Evolutionary conservation across 805 yeast genomes (phyloP).

Genomic region (Myxozyma melibiosi): DNA sequence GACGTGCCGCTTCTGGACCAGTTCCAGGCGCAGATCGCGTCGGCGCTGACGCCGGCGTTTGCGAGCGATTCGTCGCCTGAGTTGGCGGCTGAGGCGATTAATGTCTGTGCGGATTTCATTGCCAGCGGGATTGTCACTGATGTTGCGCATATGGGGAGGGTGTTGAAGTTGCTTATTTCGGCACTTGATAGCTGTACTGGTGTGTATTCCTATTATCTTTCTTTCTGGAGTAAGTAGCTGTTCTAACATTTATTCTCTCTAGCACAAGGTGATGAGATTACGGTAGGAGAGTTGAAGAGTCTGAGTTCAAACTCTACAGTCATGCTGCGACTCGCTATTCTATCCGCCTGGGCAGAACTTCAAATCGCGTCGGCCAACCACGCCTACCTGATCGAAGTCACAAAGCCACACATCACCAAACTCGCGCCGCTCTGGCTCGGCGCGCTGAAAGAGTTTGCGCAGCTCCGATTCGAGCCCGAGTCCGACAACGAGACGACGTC

Average conservation of each 20-base stretch:
- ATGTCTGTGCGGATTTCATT: conserved; percentile 74
- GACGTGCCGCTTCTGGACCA: conserved; percentile 76
- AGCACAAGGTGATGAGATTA: conserved; percentile 34
- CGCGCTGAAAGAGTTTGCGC: conserved; percentile 71
- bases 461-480: conserved; percentile 58
- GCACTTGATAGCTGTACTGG: conserved; percentile 62
- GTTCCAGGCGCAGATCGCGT: conserved; percentile 90
- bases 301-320: conserved; percentile 43
- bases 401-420: conserved; percentile 55
- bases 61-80: conserved; percentile 68
- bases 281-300: conserved; percentile 43
- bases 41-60: conserved; percentile 88
- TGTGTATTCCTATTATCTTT: conserved; percentile 29
- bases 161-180: conserved; percentile 64
- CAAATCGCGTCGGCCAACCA: conserved; percentile 37
- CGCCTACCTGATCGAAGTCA: conserved; percentile 44
- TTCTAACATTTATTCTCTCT: too few species aligned
- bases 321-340: conserved; percentile 44
- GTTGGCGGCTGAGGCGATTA: conserved; percentile 74
- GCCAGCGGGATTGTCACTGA: conserved; percentile 57
- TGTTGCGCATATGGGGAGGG: conserved; percentile 52
- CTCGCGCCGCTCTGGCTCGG: conserved; percentile 81
- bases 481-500: conserved; percentile 8
- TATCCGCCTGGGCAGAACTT: conserved; percentile 49
- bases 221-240: neutral